Conservation (phyloP, 2,329 filamentous ascomycete genomes). For the Dothidotthia symphoricarpi region DNA sequence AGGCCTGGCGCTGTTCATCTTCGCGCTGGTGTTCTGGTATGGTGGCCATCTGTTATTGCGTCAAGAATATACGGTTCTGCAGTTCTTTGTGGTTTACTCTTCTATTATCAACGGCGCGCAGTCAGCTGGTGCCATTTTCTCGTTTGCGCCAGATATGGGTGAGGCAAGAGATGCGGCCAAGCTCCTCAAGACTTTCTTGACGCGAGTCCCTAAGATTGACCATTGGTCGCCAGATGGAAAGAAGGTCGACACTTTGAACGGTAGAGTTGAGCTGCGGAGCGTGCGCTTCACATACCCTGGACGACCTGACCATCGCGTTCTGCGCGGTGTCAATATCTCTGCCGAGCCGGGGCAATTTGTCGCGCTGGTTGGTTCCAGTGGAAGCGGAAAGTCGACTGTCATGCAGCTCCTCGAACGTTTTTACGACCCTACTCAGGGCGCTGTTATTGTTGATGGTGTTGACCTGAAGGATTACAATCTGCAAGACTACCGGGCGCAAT, state of each 20-base stretch:
- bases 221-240: conserved; percentile 41
- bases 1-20: conserved; percentile 59
- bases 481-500: conserved; percentile 78
- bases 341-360: conserved; percentile 79
- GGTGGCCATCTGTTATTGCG: conserved; percentile 33
- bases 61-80: conserved; percentile 65
- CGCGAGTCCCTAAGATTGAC: conserved; percentile 72
- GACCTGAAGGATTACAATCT: conserved; percentile 76
- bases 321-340: conserved; percentile 74
- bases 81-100: conserved; percentile 91
- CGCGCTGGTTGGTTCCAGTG: conserved; percentile 88
- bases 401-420: conserved; percentile 91
- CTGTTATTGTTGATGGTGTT: conserved; percentile 76
- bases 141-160: conserved; percentile 93
- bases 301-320: conserved; percentile 84
- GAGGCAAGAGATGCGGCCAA: conserved; percentile 84
- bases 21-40: conserved; percentile 43
- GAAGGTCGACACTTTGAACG: conserved; percentile 57
- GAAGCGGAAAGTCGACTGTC: conserved; percentile 91
- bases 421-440: conserved; percentile 82
- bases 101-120: conserved; percentile 89
- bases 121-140: conserved; percentile 88
- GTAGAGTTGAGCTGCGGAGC: conserved; percentile 81
- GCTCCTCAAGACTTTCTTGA: conserved; percentile 79
- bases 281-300: conserved; percentile 95